phyloP scores from a whole-genome alignment of 129 eudicot species.

The Kitagawia praeruptora region DNA sequence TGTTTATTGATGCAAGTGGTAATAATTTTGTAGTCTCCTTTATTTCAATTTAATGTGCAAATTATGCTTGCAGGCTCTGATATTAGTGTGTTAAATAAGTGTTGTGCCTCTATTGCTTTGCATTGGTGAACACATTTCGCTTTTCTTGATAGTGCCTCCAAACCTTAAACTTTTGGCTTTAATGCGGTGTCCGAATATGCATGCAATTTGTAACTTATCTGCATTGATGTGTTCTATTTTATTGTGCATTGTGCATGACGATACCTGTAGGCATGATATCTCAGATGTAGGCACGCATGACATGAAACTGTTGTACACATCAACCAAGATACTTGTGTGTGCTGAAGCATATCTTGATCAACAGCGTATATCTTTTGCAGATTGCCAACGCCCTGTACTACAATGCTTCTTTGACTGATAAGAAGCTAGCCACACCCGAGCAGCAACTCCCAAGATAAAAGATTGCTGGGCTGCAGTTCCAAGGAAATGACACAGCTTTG shows the following conservation, averaged over 20 bases:
- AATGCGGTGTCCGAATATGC: background rate
- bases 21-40: slow-evolving; percentile 15
- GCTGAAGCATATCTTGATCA: background rate
- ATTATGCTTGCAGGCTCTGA: background rate
- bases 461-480: no score
- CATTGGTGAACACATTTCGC: background rate
- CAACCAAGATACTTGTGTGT: background rate
- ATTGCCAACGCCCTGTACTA: slow-evolving; percentile 85
- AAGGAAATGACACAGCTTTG: no score
- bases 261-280: background rate
- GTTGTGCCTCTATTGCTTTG: background rate
- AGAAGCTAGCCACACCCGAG: no score
- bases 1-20: slow-evolving; percentile 89
- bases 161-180: background rate
- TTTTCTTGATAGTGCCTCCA: background rate
- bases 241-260: background rate
- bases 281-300: background rate
- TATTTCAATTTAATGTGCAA: background rate
- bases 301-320: background rate
- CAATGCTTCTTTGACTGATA: slow-evolving; percentile 59
- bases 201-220: background rate
- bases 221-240: background rate
- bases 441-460: no score
- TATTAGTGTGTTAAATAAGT: no score
- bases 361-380: slow-evolving; percentile 28